These are phyloP conservation scores for Mycena galopus DNA, from an alignment of 768 basidiomycete genomes.

Conservation along the genomic window DNA sequence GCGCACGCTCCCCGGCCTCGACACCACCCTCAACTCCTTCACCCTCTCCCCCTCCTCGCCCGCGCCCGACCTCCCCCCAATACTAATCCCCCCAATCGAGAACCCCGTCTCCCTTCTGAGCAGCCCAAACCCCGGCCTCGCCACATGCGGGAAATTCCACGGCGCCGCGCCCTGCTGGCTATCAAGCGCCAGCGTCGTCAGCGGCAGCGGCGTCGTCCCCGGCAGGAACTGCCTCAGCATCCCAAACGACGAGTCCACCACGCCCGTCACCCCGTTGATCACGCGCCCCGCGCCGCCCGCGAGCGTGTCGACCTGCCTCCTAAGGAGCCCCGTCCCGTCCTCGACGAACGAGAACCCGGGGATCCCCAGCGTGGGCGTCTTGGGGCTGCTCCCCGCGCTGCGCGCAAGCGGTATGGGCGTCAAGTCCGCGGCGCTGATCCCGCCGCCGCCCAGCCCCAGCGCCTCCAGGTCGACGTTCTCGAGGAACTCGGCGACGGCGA, in stretches of 20 bases:
- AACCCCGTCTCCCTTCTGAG: constrained; percentile 83
- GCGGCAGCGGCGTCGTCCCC: constrained; percentile 47
- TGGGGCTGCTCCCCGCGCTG: constrained; percentile 63
- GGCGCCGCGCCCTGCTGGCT: constrained; percentile 48
- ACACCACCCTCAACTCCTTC: constrained; percentile 63
- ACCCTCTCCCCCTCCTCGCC: constrained; percentile 50
- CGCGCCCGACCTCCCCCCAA: constrained; percentile 41
- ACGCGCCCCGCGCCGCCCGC: constrained; percentile 86
- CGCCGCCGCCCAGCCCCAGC: constrained; percentile 71
- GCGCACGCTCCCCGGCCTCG: constrained; percentile 55
- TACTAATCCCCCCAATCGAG: constrained; percentile 68
- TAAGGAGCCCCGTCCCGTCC: constrained; percentile 67
- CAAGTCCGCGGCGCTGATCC: constrained; percentile 82
- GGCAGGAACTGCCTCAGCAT: constrained; percentile 86
- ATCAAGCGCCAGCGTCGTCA: constrained; percentile 33
- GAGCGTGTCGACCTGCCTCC: constrained; percentile 84
- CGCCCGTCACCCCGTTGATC: constrained; percentile 85
- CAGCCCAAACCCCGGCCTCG: constrained; percentile 72
- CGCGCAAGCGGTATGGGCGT: constrained; percentile 84
- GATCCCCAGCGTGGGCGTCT: constrained; percentile 52
- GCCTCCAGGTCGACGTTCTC: constrained; percentile 91
- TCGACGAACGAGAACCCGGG: constrained; percentile 49
- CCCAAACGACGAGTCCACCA: constrained; percentile 92
- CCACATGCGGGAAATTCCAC: constrained; percentile 49
- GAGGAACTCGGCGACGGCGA: constrained; percentile 96